Evolutionary conservation across 129 eudicot genomes (phyloP).

Genomic region (Calendula officinalis): DNA sequence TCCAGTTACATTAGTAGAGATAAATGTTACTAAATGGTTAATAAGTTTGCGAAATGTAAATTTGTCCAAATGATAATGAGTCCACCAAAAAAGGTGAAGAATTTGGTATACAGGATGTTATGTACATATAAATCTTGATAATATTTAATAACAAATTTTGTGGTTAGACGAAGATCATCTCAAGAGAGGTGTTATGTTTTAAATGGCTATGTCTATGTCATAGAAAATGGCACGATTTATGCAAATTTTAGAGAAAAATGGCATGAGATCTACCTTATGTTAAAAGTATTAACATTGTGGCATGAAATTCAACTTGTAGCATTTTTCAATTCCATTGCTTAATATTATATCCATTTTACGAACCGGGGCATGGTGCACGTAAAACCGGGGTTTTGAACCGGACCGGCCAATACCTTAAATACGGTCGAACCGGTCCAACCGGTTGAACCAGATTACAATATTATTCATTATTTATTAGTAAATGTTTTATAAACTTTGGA

Average conservation of each 20-base stretch:
- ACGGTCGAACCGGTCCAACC: too few species aligned
- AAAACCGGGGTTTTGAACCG: too few species aligned
- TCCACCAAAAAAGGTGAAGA: too few species aligned
- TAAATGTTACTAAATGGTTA: too few species aligned
- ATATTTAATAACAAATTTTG: background rate
- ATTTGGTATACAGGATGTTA: background rate
- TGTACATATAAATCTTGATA: background rate
- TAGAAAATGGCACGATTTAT: conserved; percentile 23
- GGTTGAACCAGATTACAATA: too few species aligned
- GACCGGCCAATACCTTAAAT: too few species aligned
- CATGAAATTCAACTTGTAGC: conserved; percentile 15
- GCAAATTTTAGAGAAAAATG: conserved; percentile 14
- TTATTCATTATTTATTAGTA: too few species aligned
- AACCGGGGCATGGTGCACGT: background rate
- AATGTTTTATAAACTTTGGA: too few species aligned
- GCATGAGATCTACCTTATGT: conserved; percentile 28
- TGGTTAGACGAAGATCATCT: background rate
- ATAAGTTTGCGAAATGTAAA: background rate
- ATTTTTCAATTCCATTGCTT: background rate
- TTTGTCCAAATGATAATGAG: background rate
- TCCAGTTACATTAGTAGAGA: too few species aligned
- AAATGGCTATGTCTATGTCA: conserved; percentile 10
- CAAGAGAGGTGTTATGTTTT: conserved; percentile 11
- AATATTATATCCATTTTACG: background rate
- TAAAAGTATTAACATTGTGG: conserved; percentile 2